A percentile compares a stretch with the other conserved stretches of the same genome.
phyloP scores from a whole-genome alignment of 2,329 filamentous ascomycete species.

The Immersiporthe knoxdaviesiana region DNA sequence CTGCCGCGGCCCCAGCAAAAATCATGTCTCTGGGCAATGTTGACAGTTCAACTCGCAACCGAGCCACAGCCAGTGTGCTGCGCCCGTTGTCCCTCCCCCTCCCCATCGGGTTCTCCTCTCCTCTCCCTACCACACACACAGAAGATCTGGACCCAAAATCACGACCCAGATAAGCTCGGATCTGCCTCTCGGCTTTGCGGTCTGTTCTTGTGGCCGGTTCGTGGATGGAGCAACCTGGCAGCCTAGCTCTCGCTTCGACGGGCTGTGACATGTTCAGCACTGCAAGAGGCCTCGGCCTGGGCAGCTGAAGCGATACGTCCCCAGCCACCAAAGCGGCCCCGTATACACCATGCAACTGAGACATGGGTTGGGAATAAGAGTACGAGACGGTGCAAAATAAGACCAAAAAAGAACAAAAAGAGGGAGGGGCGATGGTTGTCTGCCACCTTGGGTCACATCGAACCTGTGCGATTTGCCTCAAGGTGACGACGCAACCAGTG shows the following conservation, averaged over 20 bases:
- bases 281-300: not conserved
- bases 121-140: too few relatives aligned
- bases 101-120: not conserved
- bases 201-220: not conserved
- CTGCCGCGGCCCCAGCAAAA: not conserved
- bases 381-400: not conserved
- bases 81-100: not conserved
- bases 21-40: not conserved
- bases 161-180: not conserved
- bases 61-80: not conserved
- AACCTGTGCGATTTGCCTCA: not conserved
- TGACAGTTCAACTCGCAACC: not conserved
- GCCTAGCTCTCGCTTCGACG: not conserved
- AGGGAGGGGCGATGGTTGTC: not conserved
- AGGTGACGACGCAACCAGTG: not conserved
- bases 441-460: not conserved
- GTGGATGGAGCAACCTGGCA: not conserved
- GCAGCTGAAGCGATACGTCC: not conserved
- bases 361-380: not conserved
- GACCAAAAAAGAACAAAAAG: not conserved
- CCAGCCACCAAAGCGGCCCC: conserved; percentile 2
- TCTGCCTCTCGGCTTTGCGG: not conserved
- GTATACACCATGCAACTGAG: not conserved
- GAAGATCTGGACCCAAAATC: not conserved
- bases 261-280: not conserved